Conservation (phyloP, 441 rosid genomes). For the Isatis lusitanica region DNA sequence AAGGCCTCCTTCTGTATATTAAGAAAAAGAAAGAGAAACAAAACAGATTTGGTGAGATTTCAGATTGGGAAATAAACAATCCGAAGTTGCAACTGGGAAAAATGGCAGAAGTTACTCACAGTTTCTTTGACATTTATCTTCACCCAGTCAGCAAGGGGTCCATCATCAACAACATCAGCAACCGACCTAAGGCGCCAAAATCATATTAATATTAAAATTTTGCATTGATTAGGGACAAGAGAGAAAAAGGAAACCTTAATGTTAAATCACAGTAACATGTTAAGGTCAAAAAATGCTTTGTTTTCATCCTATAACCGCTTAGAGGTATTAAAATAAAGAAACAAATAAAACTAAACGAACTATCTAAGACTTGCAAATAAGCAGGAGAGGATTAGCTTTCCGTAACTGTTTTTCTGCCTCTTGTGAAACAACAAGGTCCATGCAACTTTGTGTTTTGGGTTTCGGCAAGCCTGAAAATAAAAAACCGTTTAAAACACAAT, state of each 20-base stretch:
- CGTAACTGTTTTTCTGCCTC: constrained; percentile 69
- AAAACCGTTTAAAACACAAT: constrained; percentile 24
- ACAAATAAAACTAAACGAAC: not conserved
- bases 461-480: constrained; percentile 54
- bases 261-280: not conserved
- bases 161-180: constrained; percentile 64
- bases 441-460: constrained; percentile 42
- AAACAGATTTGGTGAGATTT: constrained; percentile 35
- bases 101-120: constrained; percentile 44
- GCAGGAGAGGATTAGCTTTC: constrained; percentile 33
- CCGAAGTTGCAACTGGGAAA: not conserved
- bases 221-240: constrained; percentile 28
- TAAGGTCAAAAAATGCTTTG: not conserved
- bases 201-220: constrained; percentile 11
- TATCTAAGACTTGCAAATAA: constrained; percentile 6
- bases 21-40: not conserved
- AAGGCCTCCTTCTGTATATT: constrained; percentile 68
- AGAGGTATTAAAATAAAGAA: not conserved
- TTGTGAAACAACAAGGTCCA: constrained; percentile 47
- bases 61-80: constrained; percentile 16
- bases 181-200: constrained; percentile 45
- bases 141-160: constrained; percentile 93
- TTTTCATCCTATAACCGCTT: constrained; percentile 5
- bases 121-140: constrained; percentile 77
- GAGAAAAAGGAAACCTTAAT: constrained; percentile 3